Conservation (phyloP, 1,284 basidiomycete genomes). For the Moniliella sp. region DNA sequence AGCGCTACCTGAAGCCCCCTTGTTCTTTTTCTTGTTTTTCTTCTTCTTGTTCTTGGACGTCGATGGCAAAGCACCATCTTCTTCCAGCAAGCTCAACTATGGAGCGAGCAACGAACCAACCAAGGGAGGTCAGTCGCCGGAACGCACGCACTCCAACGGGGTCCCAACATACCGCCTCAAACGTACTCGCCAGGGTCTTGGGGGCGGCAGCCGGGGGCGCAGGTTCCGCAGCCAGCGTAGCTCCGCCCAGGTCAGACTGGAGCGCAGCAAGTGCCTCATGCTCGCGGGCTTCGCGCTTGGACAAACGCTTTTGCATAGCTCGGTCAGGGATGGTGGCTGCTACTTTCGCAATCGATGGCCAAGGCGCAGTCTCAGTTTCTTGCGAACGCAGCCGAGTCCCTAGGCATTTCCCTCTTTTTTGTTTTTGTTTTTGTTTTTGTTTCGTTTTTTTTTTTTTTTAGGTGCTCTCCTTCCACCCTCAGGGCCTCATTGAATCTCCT, state of each 20-base stretch:
- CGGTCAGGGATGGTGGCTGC: no score
- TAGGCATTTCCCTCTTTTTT: no score
- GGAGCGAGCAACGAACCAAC: neutral
- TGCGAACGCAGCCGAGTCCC: no score
- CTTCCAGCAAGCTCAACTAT: constrained; percentile 5
- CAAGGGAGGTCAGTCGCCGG: neutral
- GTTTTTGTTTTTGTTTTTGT: no score
- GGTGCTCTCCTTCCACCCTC: no score
- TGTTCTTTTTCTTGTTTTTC: constrained; percentile 26
- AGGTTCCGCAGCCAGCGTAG: neutral
- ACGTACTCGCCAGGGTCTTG: neutral
- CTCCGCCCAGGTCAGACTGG: constrained; percentile 6
- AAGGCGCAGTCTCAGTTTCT: no score
- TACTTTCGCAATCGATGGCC: no score
- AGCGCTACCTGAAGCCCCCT: no score
- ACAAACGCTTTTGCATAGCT: no score
- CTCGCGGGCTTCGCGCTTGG: constrained; percentile 20
- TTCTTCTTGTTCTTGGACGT: constrained; percentile 14
- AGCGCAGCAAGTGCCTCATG: constrained; percentile 15
- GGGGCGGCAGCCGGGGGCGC: neutral
- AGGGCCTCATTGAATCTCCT: no score
- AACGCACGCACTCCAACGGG: neutral
- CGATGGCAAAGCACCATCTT: constrained; percentile 3
- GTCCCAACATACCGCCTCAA: constrained; percentile 1
- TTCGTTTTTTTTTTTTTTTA: no score